Conservation (phyloP, 169 alveolate genomes). For the Plasmodium knowlesi region DNA sequence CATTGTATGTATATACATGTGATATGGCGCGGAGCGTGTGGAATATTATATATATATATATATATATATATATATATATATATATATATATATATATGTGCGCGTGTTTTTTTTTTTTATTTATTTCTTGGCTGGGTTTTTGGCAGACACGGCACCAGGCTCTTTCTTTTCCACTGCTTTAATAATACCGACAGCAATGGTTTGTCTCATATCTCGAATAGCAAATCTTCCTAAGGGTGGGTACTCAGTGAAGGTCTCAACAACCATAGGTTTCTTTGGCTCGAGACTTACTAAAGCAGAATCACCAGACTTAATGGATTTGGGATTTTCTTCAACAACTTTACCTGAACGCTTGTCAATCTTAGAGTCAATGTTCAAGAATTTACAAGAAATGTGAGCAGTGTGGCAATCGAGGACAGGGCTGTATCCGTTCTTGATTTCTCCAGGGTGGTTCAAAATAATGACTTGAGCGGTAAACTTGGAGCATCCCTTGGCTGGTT, state of each 20-base stretch:
- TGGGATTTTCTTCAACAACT: slow-evolving; percentile 96
- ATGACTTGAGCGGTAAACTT: slow-evolving; percentile 96
- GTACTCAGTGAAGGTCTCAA: slow-evolving; percentile 96
- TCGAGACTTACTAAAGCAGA: slow-evolving; percentile 96
- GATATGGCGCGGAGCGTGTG: not conserved
- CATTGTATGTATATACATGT: not conserved
- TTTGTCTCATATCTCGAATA: slow-evolving; percentile 98
- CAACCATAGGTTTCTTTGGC: slow-evolving; percentile 97
- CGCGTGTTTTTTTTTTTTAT: too few relatives aligned
- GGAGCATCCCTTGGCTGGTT: slow-evolving; percentile 96
- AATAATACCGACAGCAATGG: slow-evolving; percentile 99
- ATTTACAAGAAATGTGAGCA: slow-evolving; percentile 98
- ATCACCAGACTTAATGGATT: slow-evolving; percentile 96
- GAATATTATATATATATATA: too few relatives aligned
- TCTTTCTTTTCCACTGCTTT: slow-evolving; percentile 97
- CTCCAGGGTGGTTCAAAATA: slow-evolving; percentile 98
- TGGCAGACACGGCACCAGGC: slow-evolving; percentile 88
- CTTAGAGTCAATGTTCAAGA: slow-evolving; percentile 92
- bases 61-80: too few relatives aligned
- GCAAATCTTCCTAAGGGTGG: slow-evolving; percentile 99
- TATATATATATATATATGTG: too few relatives aligned
- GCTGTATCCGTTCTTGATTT: slow-evolving; percentile 97
- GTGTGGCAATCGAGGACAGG: slow-evolving; percentile 99
- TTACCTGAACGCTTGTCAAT: slow-evolving; percentile 98
- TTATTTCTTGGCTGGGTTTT: slow-evolving; percentile 71